Evolutionary conservation across 2,329 filamentous ascomycete genomes (phyloP), one percentile per base, ranked within the genome.

Genomic region (Orbilia ellipsospora): DNA sequence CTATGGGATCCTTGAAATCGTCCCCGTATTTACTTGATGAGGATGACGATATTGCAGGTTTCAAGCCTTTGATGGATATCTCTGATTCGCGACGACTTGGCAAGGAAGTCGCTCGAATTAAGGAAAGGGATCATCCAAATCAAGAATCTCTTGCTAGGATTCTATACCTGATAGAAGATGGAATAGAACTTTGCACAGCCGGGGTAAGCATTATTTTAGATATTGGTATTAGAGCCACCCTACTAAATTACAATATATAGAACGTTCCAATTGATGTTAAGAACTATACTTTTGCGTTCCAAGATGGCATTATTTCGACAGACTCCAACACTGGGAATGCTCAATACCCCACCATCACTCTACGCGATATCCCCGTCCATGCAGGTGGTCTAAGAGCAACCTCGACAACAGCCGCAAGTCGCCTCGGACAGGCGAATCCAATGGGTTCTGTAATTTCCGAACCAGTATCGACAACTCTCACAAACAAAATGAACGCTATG

Each of bases 111-210:
- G 77, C 60, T 59, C 51, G 73, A 61, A 66, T 63, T 42, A 81
- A 88, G 36, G 83, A 87, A 73, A 84, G 86, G 66, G 84, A 85
- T 63, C 86, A 88, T 69, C 84, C 85, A 0, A 87, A 89, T 66
- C 83, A 87, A 40, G 90, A 92, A 81, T 90, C 90, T 87, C 84
- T 90, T n/a, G 87, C 88, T 80, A 85, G 90, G 48, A 85, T 91
- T 64, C 85, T 87, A 65, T 88, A 89, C 73, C 84, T 91, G 36
- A 82, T 91, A 6, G 85, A 87, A 56, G 88, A 89, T 80, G 89
- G 87, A 2, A 82, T 90, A 44, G 82, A 86, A 63, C 81, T 90
- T 28, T 80, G 79, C 42, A 69, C 69, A 8, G 69, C 70, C 8
- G 65, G 73, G 18, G 73, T 65, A 28, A 65, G 65, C 65, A 28